Percentiles rank a stretch among this genome's conserved stretches.
Evolutionary conservation across 164 flowering plant genomes (phyloP).

Genomic region (Vitis rotundifolia): DNA sequence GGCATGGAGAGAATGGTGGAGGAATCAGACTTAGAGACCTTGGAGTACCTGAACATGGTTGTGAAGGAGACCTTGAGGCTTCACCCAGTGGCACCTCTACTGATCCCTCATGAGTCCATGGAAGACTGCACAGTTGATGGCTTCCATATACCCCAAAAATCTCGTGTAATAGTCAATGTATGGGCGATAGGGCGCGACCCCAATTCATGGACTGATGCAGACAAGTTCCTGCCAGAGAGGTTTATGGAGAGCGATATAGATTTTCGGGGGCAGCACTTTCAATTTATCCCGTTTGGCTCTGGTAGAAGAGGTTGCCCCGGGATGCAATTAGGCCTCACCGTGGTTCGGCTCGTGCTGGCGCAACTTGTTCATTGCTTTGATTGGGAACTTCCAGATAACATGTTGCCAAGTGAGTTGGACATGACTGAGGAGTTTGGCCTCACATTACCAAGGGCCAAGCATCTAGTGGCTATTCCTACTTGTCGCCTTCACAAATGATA

Average conservation of each 20-base stretch:
- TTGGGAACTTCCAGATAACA: constrained; percentile 17
- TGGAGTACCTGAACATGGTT: constrained; percentile 14
- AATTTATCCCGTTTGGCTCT: constrained; percentile 22
- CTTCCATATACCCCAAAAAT: background rate
- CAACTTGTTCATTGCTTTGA: constrained; percentile 24
- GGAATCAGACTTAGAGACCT: constrained; percentile 11
- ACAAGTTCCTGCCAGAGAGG: constrained; percentile 23
- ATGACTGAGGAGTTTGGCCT: constrained; percentile 21
- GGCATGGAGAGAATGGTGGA: constrained; percentile 12
- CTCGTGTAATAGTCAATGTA: constrained; percentile 7
- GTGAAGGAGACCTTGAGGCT: constrained; percentile 12
- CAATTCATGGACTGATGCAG: constrained; percentile 13
- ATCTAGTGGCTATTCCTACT: constrained; percentile 8
- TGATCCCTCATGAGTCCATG: constrained; percentile 4
- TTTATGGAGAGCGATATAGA: constrained; percentile 13
- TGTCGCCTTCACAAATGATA: background rate
- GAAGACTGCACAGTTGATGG: constrained; percentile 10
- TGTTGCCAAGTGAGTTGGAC: constrained; percentile 16
- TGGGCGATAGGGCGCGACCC: constrained; percentile 27
- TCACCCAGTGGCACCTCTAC: constrained; percentile 3
- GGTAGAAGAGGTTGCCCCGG: constrained; percentile 26
- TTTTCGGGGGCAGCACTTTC: constrained; percentile 15
- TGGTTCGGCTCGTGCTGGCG: constrained; percentile 11
- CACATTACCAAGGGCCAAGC: constrained; percentile 9
- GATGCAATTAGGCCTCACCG: constrained; percentile 15